Evolutionary conservation across 2,329 filamentous ascomycete genomes (phyloP), one percentile per base, ranked within the genome.

Genomic region (Aspergillus chevalieri): DNA sequence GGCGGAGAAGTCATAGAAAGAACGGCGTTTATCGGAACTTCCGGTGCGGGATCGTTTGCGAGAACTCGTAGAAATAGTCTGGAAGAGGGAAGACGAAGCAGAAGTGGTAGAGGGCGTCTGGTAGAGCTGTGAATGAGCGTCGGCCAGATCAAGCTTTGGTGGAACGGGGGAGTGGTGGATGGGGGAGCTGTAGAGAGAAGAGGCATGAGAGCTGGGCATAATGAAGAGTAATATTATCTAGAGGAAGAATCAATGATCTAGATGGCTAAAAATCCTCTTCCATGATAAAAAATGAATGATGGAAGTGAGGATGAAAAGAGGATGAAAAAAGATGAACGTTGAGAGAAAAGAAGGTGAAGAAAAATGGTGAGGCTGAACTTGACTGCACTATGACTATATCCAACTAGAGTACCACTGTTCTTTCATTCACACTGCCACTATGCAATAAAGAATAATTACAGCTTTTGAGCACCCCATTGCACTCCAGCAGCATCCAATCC

Each of bases 401-500:
- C 21, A 22, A 22, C 3, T 22, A 22, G 21, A 22, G 21, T 22
- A 22, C 4, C 21, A 6, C 4, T 22, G 6, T 6, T 22, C 21
- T 22, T 22, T 6, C 21, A 22, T 22, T 6, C 21, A 22, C 21
- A 22, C 21, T 22, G 21, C 6, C 21, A 22, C 21, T 22, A 22
- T 22, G 21, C 21, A 22, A 44, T 8, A 21, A 15, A 44, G 24
- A 38, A 45, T 12, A 48, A 36, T 47, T 59, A 74, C 57, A 74
- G 56, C 57, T 67, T 69, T 58, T 74, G 71, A 47, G 61, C 65
- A 21, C 66, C 67, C 68, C 72, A 73, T 43, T 66, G 54, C 36
- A 70, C 87, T 74, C 61, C 88, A 68, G 65, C 88, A 76, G 52
- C 83, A 75, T 60, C 58, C 52, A 75, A 58, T 44, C 66, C 68